phyloP scores from a whole-genome alignment of 352 stramenopile genomes.

The Globisporangium echinulatum region DNA sequence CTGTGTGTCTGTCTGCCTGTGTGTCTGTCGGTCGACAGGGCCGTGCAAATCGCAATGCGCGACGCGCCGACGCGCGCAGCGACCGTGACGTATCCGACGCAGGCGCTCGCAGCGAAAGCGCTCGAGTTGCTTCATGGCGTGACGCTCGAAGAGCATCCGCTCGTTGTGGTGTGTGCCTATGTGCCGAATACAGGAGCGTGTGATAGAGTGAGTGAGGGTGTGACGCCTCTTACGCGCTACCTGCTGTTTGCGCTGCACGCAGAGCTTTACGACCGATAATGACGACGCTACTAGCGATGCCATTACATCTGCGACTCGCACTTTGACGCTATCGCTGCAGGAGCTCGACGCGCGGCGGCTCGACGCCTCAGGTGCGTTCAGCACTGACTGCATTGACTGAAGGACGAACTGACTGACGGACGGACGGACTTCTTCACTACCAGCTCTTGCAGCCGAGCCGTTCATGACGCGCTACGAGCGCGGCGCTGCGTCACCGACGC shows the following conservation, averaged over 20 bases:
- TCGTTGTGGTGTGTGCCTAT: slow-evolving; percentile 41
- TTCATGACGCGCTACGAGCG: slow-evolving; percentile 65
- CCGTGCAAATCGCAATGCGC: slow-evolving; percentile 11
- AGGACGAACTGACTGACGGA: neutral
- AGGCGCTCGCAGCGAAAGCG: slow-evolving; percentile 28
- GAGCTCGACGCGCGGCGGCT: slow-evolving; percentile 9
- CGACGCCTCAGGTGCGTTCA: slow-evolving; percentile 6
- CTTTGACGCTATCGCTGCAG: neutral
- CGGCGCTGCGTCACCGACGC: slow-evolving; percentile 38
- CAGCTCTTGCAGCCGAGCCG: slow-evolving; percentile 38
- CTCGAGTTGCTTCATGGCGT: slow-evolving; percentile 44
- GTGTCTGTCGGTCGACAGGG: neutral
- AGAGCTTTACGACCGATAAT: neutral
- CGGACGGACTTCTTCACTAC: neutral
- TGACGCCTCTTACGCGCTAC: too few species aligned
- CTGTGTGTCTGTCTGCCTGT: neutral
- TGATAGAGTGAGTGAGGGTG: too few species aligned
- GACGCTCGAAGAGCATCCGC: slow-evolving; percentile 30
- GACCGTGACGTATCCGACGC: slow-evolving; percentile 19
- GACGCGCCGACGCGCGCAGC: slow-evolving; percentile 3
- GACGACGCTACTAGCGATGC: neutral
- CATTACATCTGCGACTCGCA: neutral
- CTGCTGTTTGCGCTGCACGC: neutral
- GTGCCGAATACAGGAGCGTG: too few species aligned
- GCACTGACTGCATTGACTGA: neutral